These are phyloP conservation scores for Gymnopus androsaceus DNA, from an alignment of 1,284 basidiomycete genomes.

Conservation along the genomic window DNA sequence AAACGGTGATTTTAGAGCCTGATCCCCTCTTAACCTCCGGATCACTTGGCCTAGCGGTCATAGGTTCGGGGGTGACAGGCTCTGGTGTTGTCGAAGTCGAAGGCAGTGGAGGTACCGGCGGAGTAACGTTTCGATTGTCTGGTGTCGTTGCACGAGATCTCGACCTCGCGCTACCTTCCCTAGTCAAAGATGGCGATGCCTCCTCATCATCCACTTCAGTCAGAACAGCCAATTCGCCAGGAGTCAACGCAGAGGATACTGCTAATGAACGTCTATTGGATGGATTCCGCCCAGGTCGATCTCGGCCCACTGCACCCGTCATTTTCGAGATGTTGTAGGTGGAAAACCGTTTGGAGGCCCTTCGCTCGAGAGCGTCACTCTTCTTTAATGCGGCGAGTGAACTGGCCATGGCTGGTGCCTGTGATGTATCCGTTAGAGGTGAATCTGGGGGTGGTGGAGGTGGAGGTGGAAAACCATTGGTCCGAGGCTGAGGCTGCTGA, in stretches of 20 bases:
- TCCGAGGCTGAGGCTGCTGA: slow-evolving; percentile 8
- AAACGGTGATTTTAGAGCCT: slow-evolving; percentile 63
- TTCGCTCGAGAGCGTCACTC: slow-evolving; percentile 83
- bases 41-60: neutral
- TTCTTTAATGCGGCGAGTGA: slow-evolving; percentile 89
- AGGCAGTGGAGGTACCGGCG: slow-evolving; percentile 51
- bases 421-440: slow-evolving; percentile 43
- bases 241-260: slow-evolving; percentile 59
- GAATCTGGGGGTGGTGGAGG: slow-evolving; percentile 45
- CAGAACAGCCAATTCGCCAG: slow-evolving; percentile 67
- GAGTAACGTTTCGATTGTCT: slow-evolving; percentile 33
- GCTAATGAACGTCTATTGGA: slow-evolving; percentile 68
- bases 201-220: slow-evolving; percentile 72
- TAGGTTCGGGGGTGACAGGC: slow-evolving; percentile 28
- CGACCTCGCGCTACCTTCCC: slow-evolving; percentile 29
- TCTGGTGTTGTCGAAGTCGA: slow-evolving; percentile 37
- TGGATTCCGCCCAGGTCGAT: slow-evolving; percentile 43
- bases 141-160: slow-evolving; percentile 39
- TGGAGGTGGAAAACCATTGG: slow-evolving; percentile 36
- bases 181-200: slow-evolving; percentile 23
- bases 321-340: slow-evolving; percentile 96
- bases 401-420: slow-evolving; percentile 70
- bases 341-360: slow-evolving; percentile 96
- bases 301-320: slow-evolving; percentile 60
- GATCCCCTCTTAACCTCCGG: slow-evolving; percentile 16